Conservation (phyloP, 257 asterid species). For the Solanum neorickii region DNA sequence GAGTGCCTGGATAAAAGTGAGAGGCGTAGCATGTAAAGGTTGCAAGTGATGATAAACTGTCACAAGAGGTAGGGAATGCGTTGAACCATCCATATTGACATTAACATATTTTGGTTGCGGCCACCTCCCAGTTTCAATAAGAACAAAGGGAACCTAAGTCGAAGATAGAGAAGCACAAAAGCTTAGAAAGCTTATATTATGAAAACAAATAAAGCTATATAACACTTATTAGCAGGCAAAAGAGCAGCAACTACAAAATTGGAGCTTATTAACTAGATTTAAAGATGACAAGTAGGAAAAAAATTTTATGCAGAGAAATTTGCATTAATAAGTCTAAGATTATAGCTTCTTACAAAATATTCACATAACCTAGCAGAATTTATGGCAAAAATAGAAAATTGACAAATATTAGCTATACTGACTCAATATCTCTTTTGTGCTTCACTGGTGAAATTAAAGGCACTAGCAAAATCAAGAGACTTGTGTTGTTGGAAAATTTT, state of each 20-base stretch:
- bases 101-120: conserved; percentile 49
- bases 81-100: conserved; percentile 85
- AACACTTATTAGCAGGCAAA: background rate
- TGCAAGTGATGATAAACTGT: conserved; percentile 64
- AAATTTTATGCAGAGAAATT: background rate
- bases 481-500: background rate
- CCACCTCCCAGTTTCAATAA: conserved; percentile 52
- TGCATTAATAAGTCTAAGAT: background rate
- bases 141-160: conserved; percentile 75
- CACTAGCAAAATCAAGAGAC: background rate
- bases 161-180: background rate
- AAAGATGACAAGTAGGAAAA: background rate
- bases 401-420: background rate
- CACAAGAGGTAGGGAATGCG: conserved; percentile 68
- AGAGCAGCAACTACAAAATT: background rate
- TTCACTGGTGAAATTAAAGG: background rate
- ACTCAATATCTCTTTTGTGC: background rate
- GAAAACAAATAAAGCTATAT: background rate
- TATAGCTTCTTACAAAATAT: background rate
- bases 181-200: background rate
- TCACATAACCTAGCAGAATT: background rate
- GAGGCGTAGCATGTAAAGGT: conserved; percentile 58
- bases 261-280: background rate
- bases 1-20: conserved; percentile 76
- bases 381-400: background rate